Evolutionary conservation across 495 filamentous ascomycete genomes (phyloP), one percentile per base, ranked within the genome.

Genomic region (Neurospora hispaniola): DNA sequence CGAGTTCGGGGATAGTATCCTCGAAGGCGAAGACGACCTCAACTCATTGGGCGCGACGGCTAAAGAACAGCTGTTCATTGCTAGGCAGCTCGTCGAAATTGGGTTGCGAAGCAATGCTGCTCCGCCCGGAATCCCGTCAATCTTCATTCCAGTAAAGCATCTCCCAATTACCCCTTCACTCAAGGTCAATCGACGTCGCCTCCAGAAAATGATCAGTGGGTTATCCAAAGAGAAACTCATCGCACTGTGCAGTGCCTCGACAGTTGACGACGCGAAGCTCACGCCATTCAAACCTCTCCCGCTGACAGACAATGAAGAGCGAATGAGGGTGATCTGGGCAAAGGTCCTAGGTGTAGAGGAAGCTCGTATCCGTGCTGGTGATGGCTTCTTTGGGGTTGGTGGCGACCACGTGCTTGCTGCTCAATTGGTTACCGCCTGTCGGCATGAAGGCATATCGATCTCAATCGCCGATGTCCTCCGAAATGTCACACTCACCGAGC

Each of bases 261-360:
- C 80, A 38, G 71, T 78, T 10, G 74, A 79, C 23, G 80, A 83
- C 46, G 72, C 79, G n/a, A 80, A 78, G 69, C 69, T 75, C 42
- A 73, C 76, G 35, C 76, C 77, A 16, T 77, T 84, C 38, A 84
- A 84, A 44, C 84, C 84, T 27, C 74, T 85, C 20, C 82, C 83
- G 0, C 70, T 84, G 62, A 85, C 83, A 4, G 74, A 81, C 62
- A 78, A 77, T 16, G 85, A 86, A 74, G 79, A 82, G 41, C 78
- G 76, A 41, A 84, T 86, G 82, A 78, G 84, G 42, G 68, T 71
- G 14, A 76, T 85, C 39, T 86, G 84, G 84, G 82, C 83, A 2
- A 73, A 76, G 23, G 80, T 85, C 2, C 76, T 86, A 12, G 78
- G 75, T 0, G 70, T 84, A 14, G 78, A 83, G n/a, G 78, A 80